Base-by-base conservation (phyloP, 2,329 filamentous ascomycete genomes). In the Hypoxylon sp. region DNA sequence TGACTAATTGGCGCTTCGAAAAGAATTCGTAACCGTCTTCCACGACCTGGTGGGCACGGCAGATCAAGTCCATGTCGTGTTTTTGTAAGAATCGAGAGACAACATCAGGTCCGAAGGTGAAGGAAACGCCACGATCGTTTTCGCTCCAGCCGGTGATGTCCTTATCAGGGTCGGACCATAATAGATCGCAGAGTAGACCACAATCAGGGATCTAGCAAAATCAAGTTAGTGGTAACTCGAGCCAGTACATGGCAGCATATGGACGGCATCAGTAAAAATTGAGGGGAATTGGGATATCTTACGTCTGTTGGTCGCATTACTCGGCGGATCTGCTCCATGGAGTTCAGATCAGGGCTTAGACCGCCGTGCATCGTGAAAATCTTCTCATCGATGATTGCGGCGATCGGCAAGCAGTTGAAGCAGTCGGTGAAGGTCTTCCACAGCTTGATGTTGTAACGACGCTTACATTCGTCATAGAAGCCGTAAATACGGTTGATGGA, bases 351-450 rank as follows among this genome's bases (percentile, higher is more conserved):
- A 48, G 96, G 96, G 82, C 94, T 98, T 78, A 99, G 85, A 79
- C 96, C 96, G 79, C 96, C 96, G 84, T 99, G 96, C 95, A 99
- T 98, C 79, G 94, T 98, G 86, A 99, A 98, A 80, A 99, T 99
- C 91, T 98, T 99, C 87, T 98, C 96, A 79, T 97, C 95, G 76
- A 99, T 98, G 83, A 99, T 99, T 74, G 96, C 95, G 65, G 95
- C 96, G 81, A 99, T 98, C 52, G 95, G 95, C 79, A 98, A 84
- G 84, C 94, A 98, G 87, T 99, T 99, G 89, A 99, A 99, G 88
- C 94, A 98, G 82, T 99, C 95, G 71, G 94, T 98, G 81, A 99
- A 98, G 1, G 95, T 98, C 89, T 99, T 99, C 95, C 95, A 98
- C 69, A 98, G 88, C 89, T 98, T 98, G 86, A 98, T 97, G 84